phyloP scores from a whole-genome alignment of 306 rosid genomes.

The Inga laurina region DNA sequence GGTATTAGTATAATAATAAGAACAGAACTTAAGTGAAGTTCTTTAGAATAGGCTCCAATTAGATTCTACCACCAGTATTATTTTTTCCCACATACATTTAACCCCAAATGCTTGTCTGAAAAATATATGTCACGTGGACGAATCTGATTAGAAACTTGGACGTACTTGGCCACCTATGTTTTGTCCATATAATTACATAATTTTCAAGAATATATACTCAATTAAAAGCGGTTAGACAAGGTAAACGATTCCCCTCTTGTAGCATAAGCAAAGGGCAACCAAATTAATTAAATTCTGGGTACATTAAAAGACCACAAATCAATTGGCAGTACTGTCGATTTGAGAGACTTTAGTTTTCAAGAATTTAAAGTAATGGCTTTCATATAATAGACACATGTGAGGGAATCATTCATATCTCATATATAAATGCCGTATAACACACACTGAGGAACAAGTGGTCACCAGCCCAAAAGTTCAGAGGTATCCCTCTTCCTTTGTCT shows the following conservation, averaged over 20 bases:
- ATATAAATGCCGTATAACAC: background rate
- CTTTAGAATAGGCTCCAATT: no score
- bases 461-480: background rate
- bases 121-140: no score
- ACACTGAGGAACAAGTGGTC: constrained; percentile 1
- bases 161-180: no score
- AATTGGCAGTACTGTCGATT: background rate
- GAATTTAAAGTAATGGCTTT: background rate
- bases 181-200: no score
- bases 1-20: no score
- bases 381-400: background rate
- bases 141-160: no score
- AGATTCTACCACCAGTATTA: no score
- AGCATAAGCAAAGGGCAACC: background rate
- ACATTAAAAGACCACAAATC: background rate
- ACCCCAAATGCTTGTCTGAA: no score
- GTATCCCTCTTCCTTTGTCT: background rate
- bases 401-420: background rate
- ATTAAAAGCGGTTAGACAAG: background rate
- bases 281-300: background rate
- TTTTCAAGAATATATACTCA: background rate
- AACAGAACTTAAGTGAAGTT: no score
- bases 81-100: no score
- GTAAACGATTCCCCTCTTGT: background rate
- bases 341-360: background rate